Percentiles rank a stretch among this genome's conserved stretches.
Conservation (phyloP, 2,329 filamentous ascomycete species). For the Penicillium sp. region DNA sequence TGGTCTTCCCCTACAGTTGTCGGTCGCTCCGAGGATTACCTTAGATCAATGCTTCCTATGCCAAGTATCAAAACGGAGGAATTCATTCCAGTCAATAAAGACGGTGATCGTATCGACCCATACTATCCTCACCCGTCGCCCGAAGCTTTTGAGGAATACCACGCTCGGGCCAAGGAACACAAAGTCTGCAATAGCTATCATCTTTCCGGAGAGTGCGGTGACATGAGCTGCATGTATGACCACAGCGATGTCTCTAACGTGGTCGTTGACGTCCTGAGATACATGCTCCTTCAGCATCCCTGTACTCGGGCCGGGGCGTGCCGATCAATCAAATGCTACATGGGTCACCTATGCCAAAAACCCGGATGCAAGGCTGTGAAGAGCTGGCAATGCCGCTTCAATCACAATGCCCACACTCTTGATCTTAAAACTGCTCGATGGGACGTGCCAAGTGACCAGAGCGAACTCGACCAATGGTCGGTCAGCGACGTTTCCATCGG, state of each 20-base stretch:
- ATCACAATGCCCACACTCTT: constrained; percentile 27
- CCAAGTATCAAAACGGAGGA: constrained; percentile 21
- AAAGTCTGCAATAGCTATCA: constrained; percentile 54
- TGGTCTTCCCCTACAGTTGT: constrained; percentile 13
- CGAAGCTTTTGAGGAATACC: constrained; percentile 43
- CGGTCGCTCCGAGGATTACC: constrained; percentile 24
- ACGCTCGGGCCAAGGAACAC: constrained; percentile 35
- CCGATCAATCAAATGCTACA: constrained; percentile 44
- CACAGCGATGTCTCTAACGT: constrained; percentile 45
- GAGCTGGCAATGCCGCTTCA: constrained; percentile 32
- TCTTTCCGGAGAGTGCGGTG: constrained; percentile 43
- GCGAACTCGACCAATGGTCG: constrained; percentile 16
- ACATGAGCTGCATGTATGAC: constrained; percentile 45
- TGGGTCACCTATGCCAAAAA: constrained; percentile 47
- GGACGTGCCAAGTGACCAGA: constrained; percentile 24
- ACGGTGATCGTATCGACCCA: constrained; percentile 49
- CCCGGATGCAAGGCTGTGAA: constrained; percentile 33
- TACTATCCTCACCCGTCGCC: constrained; percentile 39
- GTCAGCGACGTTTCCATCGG: constrained; percentile 18
- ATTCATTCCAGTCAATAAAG: constrained; percentile 49
- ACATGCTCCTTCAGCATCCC: constrained; percentile 46
- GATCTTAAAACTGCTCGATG: constrained; percentile 26
- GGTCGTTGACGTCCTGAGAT: constrained; percentile 44
- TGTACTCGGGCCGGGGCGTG: constrained; percentile 46
- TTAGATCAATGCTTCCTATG: constrained; percentile 20